Evolutionary conservation across 2,329 filamentous ascomycete genomes (phyloP).

Genomic region (Penicillium sp.): DNA sequence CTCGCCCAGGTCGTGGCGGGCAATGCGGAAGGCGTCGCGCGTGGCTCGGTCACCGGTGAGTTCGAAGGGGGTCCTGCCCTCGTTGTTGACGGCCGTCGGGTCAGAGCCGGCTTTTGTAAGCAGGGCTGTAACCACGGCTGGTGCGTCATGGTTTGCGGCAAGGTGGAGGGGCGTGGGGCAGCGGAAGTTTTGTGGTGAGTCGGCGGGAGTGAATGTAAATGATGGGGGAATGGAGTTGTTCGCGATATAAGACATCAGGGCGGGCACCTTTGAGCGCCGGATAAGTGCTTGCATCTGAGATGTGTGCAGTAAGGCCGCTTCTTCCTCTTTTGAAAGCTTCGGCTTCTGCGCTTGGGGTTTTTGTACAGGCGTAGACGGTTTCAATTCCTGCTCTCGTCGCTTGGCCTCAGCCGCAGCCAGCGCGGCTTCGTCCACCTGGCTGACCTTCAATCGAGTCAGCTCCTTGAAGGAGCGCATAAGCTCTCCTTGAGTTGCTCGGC

Average conservation of each 20-base stretch:
- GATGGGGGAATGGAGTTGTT: constrained; percentile 67
- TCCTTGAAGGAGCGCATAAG: constrained; percentile 94
- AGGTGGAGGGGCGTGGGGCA: constrained; percentile 81
- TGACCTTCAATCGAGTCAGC: constrained; percentile 82
- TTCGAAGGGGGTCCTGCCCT: constrained; percentile 81
- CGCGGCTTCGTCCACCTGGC: constrained; percentile 67
- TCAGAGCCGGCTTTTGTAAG: constrained; percentile 71
- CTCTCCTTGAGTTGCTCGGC: constrained; percentile 86
- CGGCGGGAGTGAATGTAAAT: constrained; percentile 70
- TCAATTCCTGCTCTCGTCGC: constrained; percentile 40
- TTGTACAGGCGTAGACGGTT: constrained; percentile 29
- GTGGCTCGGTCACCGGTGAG: constrained; percentile 80
- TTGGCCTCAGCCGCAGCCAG: constrained; percentile 53
- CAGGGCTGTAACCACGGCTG: constrained; percentile 70
- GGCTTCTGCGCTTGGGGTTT: constrained; percentile 45
- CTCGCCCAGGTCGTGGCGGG: constrained; percentile 77
- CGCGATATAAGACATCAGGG: constrained; percentile 76
- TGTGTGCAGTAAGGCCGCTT: constrained; percentile 76
- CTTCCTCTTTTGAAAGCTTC: constrained; percentile 76
- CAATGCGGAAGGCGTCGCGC: constrained; percentile 85
- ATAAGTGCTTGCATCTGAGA: constrained; percentile 84
- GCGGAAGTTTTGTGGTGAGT: constrained; percentile 67
- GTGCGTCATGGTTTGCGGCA: constrained; percentile 74
- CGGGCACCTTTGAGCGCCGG: constrained; percentile 83
- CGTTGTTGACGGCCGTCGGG: constrained; percentile 64